Evolutionary conservation across 306 rosid genomes (phyloP), one percentile per base, ranked within the genome.

Genomic region (Sophora flavescens): DNA sequence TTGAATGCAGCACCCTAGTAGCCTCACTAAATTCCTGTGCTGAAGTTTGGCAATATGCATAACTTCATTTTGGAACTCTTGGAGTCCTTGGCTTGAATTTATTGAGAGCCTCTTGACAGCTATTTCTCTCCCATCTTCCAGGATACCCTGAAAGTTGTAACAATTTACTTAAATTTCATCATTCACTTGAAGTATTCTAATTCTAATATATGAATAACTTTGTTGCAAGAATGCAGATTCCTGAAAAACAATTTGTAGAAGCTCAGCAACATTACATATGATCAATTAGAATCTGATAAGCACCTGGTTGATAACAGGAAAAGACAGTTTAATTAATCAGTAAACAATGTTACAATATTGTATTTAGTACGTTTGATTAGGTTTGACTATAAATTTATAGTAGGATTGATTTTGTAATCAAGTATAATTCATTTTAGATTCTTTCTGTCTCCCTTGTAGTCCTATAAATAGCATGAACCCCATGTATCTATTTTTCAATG

Each of bases 1-100:
- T 33, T 86, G 80, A 72, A 76, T 64, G 88, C 86, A 86, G 63
- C 67, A 88, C 22, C 89, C 87, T 10, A 80, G 74, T 45, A 88
- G 84, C 73, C 28, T 88, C 42, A 88, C 89, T 51, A 85, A 84
- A 73, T 85, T 88, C 44, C 89, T 81, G 85, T 81, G 91, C 68
- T 88, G 88, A 73, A 88, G 83, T 66, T 83, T 83, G 47, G 86
- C 85, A 28, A 85, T 83, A 7, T 85, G 77, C 16, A 54, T 62
- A 3, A 87, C 88, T 70, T 87, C 87, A 54, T 82, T 87, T 78
- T 82, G 85, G 76, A 87, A 85, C 75, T 88, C 87, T 2, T 39
- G 77, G 6, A 58, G 1, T 54, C 89, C 89, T 81, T 88, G 91
- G 14, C 83, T 78, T 1, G 91, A 85, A 70, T 64, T 77, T 38